Conservation (phyloP, 306 rosid genomes). For the Cyclanthera cordifolia region DNA sequence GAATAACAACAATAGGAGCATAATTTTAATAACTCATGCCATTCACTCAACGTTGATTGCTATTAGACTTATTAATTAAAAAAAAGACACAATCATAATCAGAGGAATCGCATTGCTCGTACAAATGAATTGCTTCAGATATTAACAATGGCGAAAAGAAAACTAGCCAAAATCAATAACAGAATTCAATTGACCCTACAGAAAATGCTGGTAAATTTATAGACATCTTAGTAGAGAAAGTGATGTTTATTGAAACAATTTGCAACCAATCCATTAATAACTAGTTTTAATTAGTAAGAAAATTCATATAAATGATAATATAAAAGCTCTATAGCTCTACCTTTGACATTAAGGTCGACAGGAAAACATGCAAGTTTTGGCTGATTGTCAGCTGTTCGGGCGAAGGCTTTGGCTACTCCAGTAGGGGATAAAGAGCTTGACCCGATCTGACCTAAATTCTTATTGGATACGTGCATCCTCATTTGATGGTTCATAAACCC, state of each 20-base stretch:
- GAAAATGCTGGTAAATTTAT: not conserved
- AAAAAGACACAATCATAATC: not conserved
- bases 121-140: not conserved
- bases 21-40: not conserved
- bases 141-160: not conserved
- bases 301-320: not conserved
- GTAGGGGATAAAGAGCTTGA: slow-evolving; percentile 74
- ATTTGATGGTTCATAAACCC: slow-evolving; percentile 54
- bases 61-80: not conserved
- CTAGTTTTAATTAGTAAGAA: not conserved
- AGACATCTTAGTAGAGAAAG: not conserved
- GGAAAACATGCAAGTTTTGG: slow-evolving; percentile 43
- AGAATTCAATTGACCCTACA: not conserved
- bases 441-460: slow-evolving; percentile 60
- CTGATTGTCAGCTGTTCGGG: slow-evolving; percentile 53
- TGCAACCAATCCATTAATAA: not conserved
- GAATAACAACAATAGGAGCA: not conserved
- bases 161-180: not conserved
- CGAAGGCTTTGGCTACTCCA: slow-evolving; percentile 35
- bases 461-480: slow-evolving; percentile 51
- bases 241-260: not conserved
- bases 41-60: not conserved
- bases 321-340: slow-evolving; percentile 26
- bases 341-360: slow-evolving; percentile 77
- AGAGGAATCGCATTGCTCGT: not conserved